These are phyloP conservation scores for Phytophthora citrophthora DNA, from an alignment of 352 stramenopile genomes.

Conservation along the genomic window DNA sequence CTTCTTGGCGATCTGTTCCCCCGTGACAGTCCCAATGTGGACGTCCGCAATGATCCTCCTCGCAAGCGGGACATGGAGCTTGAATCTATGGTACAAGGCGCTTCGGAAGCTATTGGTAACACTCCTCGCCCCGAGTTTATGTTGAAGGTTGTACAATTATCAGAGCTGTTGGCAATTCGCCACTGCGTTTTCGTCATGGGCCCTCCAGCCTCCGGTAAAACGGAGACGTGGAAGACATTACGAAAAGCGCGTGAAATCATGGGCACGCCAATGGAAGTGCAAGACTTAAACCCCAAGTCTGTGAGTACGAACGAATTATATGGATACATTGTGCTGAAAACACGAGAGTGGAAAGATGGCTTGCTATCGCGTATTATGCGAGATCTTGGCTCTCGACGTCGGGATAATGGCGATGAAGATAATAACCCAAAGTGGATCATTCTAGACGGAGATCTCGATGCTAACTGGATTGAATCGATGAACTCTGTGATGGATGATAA, in stretches of 20 bases:
- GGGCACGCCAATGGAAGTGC: conserved; percentile 88
- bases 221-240: conserved; percentile 96
- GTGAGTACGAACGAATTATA: conserved; percentile 97
- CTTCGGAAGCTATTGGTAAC: conserved; percentile 82
- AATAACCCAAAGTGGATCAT: conserved; percentile 98
- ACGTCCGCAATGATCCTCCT: conserved; percentile 91
- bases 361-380: conserved; percentile 96
- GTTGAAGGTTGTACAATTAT: conserved; percentile 96
- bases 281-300: conserved; percentile 96
- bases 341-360: conserved; percentile 96
- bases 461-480: conserved; percentile 99
- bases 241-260: conserved; percentile 88
- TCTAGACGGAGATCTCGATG: conserved; percentile 96
- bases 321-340: conserved; percentile 95
- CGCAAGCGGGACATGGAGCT: conserved; percentile 93
- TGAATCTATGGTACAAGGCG: conserved; percentile 89
- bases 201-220: conserved; percentile 93
- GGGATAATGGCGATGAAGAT: conserved; percentile 89
- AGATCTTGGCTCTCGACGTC: conserved; percentile 91
- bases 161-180: conserved; percentile 94
- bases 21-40: conserved; percentile 81
- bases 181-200: conserved; percentile 98
- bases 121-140: conserved; percentile 86
- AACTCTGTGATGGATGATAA: conserved; percentile 98
- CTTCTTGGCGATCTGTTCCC: conserved; percentile 96